phyloP scores from a whole-genome alignment of 495 filamentous ascomycete genomes.

The Poronia punctata region DNA sequence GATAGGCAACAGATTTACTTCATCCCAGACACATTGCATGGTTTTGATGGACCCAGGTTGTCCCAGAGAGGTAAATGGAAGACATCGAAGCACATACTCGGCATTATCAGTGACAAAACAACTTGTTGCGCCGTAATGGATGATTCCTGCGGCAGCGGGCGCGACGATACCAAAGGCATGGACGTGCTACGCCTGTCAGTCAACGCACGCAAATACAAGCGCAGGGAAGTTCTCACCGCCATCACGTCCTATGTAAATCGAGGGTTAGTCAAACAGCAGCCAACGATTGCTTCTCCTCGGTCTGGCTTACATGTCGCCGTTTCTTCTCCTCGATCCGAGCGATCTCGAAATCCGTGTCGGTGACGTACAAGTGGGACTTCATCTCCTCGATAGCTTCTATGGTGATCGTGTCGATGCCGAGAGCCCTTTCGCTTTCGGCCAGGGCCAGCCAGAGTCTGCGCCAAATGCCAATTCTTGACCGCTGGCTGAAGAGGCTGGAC shows the following conservation, averaged over 20 bases:
- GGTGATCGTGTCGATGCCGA: constrained; percentile 54
- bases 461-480: constrained; percentile 68
- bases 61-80: too few species aligned
- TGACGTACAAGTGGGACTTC: constrained; percentile 61
- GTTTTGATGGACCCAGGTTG: too few species aligned
- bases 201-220: background rate
- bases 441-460: constrained; percentile 76
- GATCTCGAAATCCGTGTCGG: constrained; percentile 72
- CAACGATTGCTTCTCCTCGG: constrained; percentile 66
- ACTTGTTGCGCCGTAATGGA: constrained; percentile 58
- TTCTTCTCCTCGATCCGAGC: constrained; percentile 75
- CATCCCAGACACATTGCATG: too few species aligned
- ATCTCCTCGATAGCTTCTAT: constrained; percentile 70
- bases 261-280: constrained; percentile 57
- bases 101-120: constrained; percentile 24
- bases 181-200: constrained; percentile 44
- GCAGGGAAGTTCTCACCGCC: constrained; percentile 7
- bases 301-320: constrained; percentile 43
- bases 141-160: constrained; percentile 78
- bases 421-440: constrained; percentile 72
- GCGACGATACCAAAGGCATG: constrained; percentile 52
- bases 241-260: constrained; percentile 42
- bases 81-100: too few species aligned
- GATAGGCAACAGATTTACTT: too few species aligned
- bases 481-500: constrained; percentile 60